These are phyloP conservation scores for Phytophthora citrophthora DNA, from an alignment of 352 stramenopile genomes.

Conservation along the genomic window DNA sequence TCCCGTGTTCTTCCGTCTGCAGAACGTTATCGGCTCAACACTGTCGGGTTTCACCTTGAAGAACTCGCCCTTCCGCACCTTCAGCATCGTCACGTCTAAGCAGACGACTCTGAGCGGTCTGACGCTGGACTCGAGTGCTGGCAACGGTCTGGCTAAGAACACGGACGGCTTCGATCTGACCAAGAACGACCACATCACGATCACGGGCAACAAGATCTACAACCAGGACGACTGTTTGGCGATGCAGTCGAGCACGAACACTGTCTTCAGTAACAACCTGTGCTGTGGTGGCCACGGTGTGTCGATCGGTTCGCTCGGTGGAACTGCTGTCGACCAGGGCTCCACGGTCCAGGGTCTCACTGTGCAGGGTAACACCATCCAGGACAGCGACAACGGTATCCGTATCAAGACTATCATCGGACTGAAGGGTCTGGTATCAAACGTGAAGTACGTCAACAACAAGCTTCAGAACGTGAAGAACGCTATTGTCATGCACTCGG, in stretches of 20 bases:
- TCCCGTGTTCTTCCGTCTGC: constrained; percentile 42
- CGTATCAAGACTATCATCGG: constrained; percentile 23
- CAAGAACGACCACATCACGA: constrained; percentile 32
- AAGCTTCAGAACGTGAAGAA: constrained; percentile 18
- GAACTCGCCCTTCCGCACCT: constrained; percentile 36
- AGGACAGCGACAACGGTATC: constrained; percentile 30
- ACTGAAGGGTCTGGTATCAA: constrained; percentile 13
- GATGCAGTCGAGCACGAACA: constrained; percentile 29
- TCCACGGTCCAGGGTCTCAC: constrained; percentile 23
- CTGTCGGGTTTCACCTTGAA: constrained; percentile 45
- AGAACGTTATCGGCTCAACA: constrained; percentile 22
- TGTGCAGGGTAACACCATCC: constrained; percentile 30
- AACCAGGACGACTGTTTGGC: constrained; percentile 36
- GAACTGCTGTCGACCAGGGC: constrained; percentile 4
- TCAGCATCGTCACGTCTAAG: constrained; percentile 33
- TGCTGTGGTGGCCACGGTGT: constrained; percentile 34
- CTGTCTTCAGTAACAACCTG: constrained; percentile 19
- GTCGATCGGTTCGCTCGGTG: constrained; percentile 30
- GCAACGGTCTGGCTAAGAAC: constrained; percentile 18
- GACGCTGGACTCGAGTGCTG: constrained; percentile 21
- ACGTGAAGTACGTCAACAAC: constrained; percentile 24
- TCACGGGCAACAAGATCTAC: constrained; percentile 40
- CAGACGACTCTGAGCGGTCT: constrained; percentile 31
- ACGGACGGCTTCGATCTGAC: constrained; percentile 37
- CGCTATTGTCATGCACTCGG: constrained; percentile 22